Base-by-base conservation (phyloP, 2,329 filamentous ascomycete species). In the Botryotinia narcissicola region DNA sequence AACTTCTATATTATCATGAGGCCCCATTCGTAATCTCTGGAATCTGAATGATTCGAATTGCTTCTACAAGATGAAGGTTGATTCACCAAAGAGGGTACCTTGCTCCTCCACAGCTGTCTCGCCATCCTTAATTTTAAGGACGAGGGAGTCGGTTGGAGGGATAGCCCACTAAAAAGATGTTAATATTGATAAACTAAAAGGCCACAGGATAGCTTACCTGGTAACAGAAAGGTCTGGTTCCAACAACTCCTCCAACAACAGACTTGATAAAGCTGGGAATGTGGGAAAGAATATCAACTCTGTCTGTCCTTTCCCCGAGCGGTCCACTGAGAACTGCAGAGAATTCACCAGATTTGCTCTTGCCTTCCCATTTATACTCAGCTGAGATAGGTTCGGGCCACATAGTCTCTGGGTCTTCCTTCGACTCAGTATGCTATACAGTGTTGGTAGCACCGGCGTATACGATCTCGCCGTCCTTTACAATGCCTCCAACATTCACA, bases 191-290 rank as follows among this genome's bases (percentile, higher is more conserved):
- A 60, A 44, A 18, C 18, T 14, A 22, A 32, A 22, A 22, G 14
- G 10, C 16, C 12, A 29, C 32, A 25, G n/a, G 59, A 44, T 35
- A 46, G 82, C 87, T 77, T 83, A 95, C 93, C 87, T 97, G 95
- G 84, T 98, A 99, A 79, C 99, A 98, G 83, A 98, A 99, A 6
- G 96, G 96, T 86, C 94, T 97, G 40, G 96, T 97, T 75, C 96
- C 96, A 3, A 92, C 94, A n/a, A 95, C 93, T 76, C 89, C 92
- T 67, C 93, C 93, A 48, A 97, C 94, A 81, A 99, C 94, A 78
- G 90, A 91, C 89, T 99, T 99, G 82, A 99, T 91, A 79, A 99
- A 97, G 51, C 92, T 93, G 4, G 96, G 96, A 59, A 99, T 92
- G 83, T 99, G 95, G 42, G 93, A 94, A 94, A 99, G 97, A 80